These are phyloP conservation scores for Parmales sp. DNA, from an alignment of 108 stramenopile species.

Conservation along the genomic window DNA sequence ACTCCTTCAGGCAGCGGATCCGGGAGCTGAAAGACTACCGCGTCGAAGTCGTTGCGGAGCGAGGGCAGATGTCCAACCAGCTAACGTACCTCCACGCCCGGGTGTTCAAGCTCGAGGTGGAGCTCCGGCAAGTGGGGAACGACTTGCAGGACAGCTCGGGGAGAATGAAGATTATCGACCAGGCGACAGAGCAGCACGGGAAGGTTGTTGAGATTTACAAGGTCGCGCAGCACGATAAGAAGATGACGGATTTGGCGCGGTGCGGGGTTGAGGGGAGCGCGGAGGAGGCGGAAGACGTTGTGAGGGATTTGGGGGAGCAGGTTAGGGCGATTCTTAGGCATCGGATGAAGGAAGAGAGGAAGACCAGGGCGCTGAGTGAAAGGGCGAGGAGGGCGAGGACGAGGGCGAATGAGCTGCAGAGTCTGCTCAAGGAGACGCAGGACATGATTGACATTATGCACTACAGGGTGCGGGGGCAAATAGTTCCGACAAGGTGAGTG, in stretches of 20 bases:
- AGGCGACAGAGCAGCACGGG: conserved; percentile 16
- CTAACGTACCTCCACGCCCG: conserved; percentile 14
- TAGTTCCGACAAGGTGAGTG: conserved; percentile 16
- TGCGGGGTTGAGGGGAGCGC: conserved; percentile 16
- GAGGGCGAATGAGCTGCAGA: neutral
- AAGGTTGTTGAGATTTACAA: conserved; percentile 21
- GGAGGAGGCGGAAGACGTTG: conserved; percentile 22
- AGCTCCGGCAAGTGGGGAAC: conserved; percentile 11
- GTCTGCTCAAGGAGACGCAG: conserved; percentile 4
- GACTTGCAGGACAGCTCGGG: conserved; percentile 11
- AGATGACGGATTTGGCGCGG: conserved; percentile 22
- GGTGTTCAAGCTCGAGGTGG: conserved; percentile 16
- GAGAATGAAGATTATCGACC: neutral
- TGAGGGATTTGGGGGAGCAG: conserved; percentile 21
- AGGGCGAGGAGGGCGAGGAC: neutral
- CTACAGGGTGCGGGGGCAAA: conserved; percentile 26
- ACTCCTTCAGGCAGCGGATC: conserved; percentile 24
- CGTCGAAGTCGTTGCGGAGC: conserved; percentile 14
- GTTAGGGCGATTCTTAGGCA: conserved; percentile 23
- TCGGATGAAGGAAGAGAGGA: conserved; percentile 21
- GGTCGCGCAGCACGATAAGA: conserved; percentile 24
- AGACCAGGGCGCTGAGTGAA: conserved; percentile 10
- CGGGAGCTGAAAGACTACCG: conserved; percentile 17
- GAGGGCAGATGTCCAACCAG: neutral
- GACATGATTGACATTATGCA: conserved; percentile 26